These are phyloP conservation scores for Tolypocladium ophioglossoides DNA, from an alignment of 2,329 filamentous ascomycete genomes.

Conservation along the genomic window DNA sequence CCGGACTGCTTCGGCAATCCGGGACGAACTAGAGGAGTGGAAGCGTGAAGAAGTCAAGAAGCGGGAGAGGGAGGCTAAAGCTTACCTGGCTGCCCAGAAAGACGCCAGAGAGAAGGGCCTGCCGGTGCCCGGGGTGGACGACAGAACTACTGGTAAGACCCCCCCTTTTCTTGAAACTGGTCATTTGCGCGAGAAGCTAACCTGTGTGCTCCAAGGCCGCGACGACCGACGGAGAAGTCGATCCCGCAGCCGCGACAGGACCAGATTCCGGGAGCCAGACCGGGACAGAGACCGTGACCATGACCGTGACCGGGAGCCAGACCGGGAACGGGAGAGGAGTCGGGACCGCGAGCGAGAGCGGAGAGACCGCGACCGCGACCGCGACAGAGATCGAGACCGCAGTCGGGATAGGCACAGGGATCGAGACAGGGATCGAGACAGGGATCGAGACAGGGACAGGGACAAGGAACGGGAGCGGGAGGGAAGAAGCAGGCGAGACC, in stretches of 20 bases:
- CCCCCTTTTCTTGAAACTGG: conserved; percentile 10
- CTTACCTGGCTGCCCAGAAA: conserved; percentile 50
- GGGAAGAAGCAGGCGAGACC: conserved; percentile 14
- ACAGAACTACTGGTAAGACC: conserved; percentile 19
- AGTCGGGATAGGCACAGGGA: conserved; percentile 25
- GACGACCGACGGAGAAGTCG: conserved; percentile 26
- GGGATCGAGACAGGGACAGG: conserved; percentile 20
- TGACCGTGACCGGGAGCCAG: neutral
- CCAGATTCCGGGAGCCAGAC: conserved; percentile 19
- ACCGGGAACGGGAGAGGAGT: neutral
- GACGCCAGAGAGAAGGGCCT: conserved; percentile 50
- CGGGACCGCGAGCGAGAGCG: conserved; percentile 21
- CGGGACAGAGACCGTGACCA: neutral
- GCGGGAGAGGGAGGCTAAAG: conserved; percentile 53
- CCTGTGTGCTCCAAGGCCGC: conserved; percentile 22
- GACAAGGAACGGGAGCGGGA: conserved; percentile 27
- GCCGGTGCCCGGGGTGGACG: conserved; percentile 47
- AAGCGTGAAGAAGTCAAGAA: conserved; percentile 52
- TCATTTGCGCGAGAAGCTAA: neutral
- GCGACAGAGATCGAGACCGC: conserved; percentile 13
- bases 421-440: conserved; percentile 20
- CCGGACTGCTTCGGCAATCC: conserved; percentile 28
- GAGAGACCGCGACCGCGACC: conserved; percentile 15
- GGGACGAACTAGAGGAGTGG: conserved; percentile 42
- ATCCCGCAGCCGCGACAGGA: conserved; percentile 21